Conservation (phyloP, 2,329 filamentous ascomycete genomes). For the Pseudogymnoascus sp. region DNA sequence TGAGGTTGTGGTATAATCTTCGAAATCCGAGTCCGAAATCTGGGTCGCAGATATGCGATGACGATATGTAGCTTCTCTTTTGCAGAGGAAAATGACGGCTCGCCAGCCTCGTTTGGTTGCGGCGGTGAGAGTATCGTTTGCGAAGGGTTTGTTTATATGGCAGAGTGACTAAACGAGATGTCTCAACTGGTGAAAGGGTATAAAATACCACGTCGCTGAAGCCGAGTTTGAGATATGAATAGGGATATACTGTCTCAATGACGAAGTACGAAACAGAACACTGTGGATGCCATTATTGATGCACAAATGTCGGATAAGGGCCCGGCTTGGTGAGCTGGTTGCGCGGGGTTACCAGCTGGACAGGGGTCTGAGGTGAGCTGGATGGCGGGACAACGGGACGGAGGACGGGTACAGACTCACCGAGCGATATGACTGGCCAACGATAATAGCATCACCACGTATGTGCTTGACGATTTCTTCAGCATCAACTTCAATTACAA, state of each 20-base stretch:
- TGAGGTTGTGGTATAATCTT: not conserved
- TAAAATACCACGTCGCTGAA: not conserved
- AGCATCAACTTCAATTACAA: not conserved
- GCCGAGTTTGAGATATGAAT: not conserved
- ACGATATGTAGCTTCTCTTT: not conserved
- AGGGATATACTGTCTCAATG: slow-evolving; percentile 4
- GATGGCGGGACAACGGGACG: slow-evolving; percentile 7
- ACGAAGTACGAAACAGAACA: slow-evolving; percentile 5
- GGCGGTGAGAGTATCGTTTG: slow-evolving; percentile 1
- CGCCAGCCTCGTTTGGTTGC: not conserved
- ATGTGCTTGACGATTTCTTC: not conserved
- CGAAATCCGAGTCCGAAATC: slow-evolving; percentile 1
- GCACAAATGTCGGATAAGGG: slow-evolving; percentile 5
- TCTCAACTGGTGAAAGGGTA: not conserved
- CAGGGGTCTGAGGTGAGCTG: slow-evolving; percentile 1
- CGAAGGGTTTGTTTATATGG: not conserved
- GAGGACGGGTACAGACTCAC: not conserved
- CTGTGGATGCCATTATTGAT: slow-evolving; percentile 5
- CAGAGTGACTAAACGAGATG: not conserved
- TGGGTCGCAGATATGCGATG: not conserved
- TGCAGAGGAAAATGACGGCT: not conserved
- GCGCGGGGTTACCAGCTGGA: not conserved
- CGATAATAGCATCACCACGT: not conserved
- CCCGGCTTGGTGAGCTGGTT: slow-evolving; percentile 5
- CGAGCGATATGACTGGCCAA: not conserved